Percentiles rank a stretch among this genome's conserved stretches.
Conservation (phyloP, 192 early-diverging fungal species). For the Obelidium mucronatum region DNA sequence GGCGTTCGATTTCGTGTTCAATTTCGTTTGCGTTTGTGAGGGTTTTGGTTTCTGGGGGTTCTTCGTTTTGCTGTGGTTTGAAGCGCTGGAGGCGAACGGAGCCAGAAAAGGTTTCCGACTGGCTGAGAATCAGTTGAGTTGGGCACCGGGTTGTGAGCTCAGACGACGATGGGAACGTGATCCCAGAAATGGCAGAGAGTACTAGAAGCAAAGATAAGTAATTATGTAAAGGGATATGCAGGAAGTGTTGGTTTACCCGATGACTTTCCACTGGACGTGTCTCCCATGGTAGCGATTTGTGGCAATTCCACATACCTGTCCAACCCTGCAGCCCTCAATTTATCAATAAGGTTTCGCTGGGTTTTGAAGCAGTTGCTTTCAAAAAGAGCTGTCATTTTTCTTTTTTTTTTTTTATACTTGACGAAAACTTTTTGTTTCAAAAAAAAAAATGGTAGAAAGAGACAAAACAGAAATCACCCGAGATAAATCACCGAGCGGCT, state of each 20-base stretch:
- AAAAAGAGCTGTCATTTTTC: neutral
- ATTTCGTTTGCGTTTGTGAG: neutral
- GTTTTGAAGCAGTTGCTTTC: conserved; percentile 4
- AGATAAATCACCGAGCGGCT: too few relatives aligned
- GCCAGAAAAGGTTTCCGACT: conserved; percentile 6
- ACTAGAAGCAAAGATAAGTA: neutral
- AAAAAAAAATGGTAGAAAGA: too few relatives aligned
- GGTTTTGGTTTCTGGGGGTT: neutral
- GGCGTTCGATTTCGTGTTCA: neutral
- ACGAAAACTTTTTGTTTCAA: too few relatives aligned
- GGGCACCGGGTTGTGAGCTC: conserved; percentile 36
- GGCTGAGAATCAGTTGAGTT: conserved; percentile 27
- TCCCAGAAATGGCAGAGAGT: conserved; percentile 35
- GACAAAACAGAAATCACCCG: too few relatives aligned
- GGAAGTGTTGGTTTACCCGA: neutral
- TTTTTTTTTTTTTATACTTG: too few relatives aligned
- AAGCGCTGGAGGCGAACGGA: conserved; percentile 16
- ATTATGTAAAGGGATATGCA: neutral
- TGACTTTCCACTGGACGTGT: conserved; percentile 74
- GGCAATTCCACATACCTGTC: conserved; percentile 32
- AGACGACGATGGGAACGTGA: conserved; percentile 32
- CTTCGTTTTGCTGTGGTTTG: neutral
- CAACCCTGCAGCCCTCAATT: conserved; percentile 13
- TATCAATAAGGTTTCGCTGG: conserved; percentile 21
- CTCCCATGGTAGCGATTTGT: conserved; percentile 61